These are phyloP conservation scores for Brassica juncea DNA, from an alignment of 345 rosid species.

Conservation along the genomic window DNA sequence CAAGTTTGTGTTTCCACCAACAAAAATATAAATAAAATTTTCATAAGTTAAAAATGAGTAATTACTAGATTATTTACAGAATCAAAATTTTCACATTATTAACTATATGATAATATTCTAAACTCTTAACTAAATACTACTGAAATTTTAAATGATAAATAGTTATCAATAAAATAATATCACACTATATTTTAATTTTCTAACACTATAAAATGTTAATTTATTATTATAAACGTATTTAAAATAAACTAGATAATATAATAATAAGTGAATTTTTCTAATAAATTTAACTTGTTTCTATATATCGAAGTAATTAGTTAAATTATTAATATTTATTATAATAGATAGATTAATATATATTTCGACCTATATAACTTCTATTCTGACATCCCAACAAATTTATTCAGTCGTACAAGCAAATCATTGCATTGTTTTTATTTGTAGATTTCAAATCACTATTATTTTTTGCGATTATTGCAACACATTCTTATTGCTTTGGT, in stretches of 20 bases:
- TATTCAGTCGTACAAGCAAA: background rate
- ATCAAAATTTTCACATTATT: too few species aligned
- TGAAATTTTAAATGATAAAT: background rate
- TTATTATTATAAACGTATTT: background rate
- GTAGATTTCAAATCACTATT: background rate
- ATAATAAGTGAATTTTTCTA: background rate
- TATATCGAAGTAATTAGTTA: background rate
- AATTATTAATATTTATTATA: background rate
- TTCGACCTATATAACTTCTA: background rate
- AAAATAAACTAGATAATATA: background rate
- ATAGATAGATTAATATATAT: background rate
- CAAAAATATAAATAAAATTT: too few species aligned
- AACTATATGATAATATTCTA: too few species aligned
- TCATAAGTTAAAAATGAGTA: background rate
- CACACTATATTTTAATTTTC: background rate
- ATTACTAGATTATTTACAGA: too few species aligned
- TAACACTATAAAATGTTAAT: background rate
- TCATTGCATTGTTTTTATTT: background rate
- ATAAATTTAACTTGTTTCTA: too few species aligned
- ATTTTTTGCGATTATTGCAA: background rate
- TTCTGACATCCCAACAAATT: background rate
- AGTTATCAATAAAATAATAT: background rate
- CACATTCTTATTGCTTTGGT: slow-evolving; percentile 12
- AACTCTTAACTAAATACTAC: background rate
- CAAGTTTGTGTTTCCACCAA: background rate